Conservation (phyloP, 2,329 filamentous ascomycete species). For the Capronia coronata region DNA sequence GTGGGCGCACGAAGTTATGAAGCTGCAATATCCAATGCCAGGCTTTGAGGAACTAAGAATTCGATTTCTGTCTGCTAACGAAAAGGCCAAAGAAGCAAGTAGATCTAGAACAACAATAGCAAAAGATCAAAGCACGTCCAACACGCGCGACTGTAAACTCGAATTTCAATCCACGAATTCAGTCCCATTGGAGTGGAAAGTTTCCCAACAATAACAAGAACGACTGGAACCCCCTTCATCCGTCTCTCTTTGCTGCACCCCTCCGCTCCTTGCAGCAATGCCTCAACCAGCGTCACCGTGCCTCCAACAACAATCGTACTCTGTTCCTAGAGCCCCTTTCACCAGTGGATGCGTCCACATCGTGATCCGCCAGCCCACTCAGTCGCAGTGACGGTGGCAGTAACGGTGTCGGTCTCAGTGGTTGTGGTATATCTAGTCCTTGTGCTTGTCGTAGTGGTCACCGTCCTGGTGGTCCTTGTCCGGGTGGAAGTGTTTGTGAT, state of each 20-base stretch:
- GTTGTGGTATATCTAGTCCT: constrained; percentile 1
- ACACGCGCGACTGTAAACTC: neutral
- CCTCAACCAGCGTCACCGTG: neutral
- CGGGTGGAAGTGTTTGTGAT: neutral
- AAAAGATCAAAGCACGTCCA: neutral
- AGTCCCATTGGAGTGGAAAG: neutral
- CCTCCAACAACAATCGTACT: neutral
- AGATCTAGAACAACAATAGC: neutral
- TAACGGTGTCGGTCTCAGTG: constrained; percentile 6
- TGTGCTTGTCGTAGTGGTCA: neutral
- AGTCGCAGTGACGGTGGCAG: constrained; percentile 10
- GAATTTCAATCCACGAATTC: neutral
- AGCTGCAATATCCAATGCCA: neutral
- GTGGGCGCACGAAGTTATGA: constrained; percentile 21
- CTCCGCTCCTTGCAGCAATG: neutral
- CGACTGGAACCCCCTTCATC: neutral
- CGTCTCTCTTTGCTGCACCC: neutral
- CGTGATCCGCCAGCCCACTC: neutral
- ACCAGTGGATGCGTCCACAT: constrained; percentile 15
- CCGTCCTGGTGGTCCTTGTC: neutral
- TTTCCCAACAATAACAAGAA: too few species aligned
- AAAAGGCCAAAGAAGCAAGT: neutral
- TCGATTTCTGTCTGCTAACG: neutral
- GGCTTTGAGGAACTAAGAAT: neutral
- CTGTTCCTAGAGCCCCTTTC: neutral